phyloP scores from a whole-genome alignment of 1,284 basidiomycete genomes.

The Cutaneotrichosporon sp. region DNA sequence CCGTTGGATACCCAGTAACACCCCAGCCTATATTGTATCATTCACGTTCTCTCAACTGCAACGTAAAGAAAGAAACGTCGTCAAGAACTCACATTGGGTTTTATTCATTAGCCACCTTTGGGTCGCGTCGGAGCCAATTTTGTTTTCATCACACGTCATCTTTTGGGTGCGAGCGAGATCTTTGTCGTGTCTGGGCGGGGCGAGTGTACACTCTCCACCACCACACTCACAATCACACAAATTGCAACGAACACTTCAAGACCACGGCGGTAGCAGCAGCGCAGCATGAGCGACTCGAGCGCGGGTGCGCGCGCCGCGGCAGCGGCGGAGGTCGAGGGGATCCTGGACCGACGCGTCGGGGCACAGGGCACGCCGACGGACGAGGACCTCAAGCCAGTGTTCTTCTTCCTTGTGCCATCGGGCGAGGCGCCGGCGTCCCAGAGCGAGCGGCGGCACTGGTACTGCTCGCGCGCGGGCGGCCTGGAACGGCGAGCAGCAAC shows the following conservation, averaged over 20 bases:
- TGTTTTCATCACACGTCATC: neutral
- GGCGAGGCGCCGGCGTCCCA: neutral
- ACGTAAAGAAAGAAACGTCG: too few species aligned
- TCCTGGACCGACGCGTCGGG: slow-evolving; percentile 27
- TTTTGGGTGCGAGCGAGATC: neutral
- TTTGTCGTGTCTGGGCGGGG: too few species aligned
- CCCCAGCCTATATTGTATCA: too few species aligned
- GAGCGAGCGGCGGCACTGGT: slow-evolving; percentile 31
- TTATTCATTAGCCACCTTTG: too few species aligned
- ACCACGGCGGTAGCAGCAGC: too few species aligned
- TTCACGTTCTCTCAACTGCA: too few species aligned
- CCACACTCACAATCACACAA: neutral
- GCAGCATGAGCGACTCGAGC: too few species aligned
- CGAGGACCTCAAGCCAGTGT: slow-evolving; percentile 55
- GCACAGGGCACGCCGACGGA: slow-evolving; percentile 45
- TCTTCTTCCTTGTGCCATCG: slow-evolving; percentile 52
- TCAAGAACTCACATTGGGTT: too few species aligned
- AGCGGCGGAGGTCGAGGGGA: slow-evolving; percentile 27
- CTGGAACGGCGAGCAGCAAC: slow-evolving; percentile 54
- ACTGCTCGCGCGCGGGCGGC: slow-evolving; percentile 28
- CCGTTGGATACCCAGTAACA: too few species aligned
- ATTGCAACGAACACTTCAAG: neutral
- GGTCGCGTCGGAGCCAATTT: neutral
- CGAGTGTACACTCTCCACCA: neutral
- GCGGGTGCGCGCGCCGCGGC: neutral